Conservation (phyloP, 1,139 yeast genomes). For the Taphrina betulina region DNA sequence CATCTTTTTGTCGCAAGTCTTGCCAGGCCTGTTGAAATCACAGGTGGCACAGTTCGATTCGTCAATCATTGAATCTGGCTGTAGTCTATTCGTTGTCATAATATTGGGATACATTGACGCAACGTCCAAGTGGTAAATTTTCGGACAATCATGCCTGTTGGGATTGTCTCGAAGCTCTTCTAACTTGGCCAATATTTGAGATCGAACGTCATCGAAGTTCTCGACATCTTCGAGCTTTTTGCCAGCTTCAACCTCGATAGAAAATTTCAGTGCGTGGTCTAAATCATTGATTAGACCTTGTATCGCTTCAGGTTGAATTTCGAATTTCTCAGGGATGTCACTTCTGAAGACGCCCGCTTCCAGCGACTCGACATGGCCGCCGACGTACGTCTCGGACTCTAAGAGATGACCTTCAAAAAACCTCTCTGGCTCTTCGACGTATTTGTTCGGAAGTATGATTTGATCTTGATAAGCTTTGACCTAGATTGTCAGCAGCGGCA, state of each 20-base stretch:
- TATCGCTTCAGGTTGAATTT: slow-evolving; percentile 74
- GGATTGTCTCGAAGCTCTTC: slow-evolving; percentile 62
- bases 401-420: slow-evolving; percentile 91
- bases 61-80: slow-evolving; percentile 95
- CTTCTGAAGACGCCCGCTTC: slow-evolving; percentile 98
- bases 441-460: slow-evolving; percentile 87
- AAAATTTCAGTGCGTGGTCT: slow-evolving; percentile 73
- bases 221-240: slow-evolving; percentile 70
- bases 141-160: slow-evolving; percentile 69
- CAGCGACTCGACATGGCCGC: slow-evolving; percentile 96
- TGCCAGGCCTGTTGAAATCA: slow-evolving; percentile 94
- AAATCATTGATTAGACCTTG: slow-evolving; percentile 69
- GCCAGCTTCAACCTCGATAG: slow-evolving; percentile 78
- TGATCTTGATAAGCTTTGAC: slow-evolving; percentile 78
- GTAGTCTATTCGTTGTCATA: slow-evolving; percentile 95
- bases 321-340: slow-evolving; percentile 74
- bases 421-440: slow-evolving; percentile 85
- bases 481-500: slow-evolving; percentile 28
- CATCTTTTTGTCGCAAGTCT: slow-evolving; percentile 82
- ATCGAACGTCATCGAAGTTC: slow-evolving; percentile 68
- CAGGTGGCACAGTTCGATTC: slow-evolving; percentile 97
- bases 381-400: slow-evolving; percentile 96
- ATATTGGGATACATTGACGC: slow-evolving; percentile 99
- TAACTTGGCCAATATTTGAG: slow-evolving; percentile 57
- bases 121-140: slow-evolving; percentile 96